Evolutionary conservation across 2,329 filamentous ascomycete genomes (phyloP).

Genomic region (Ophiocordyceps camponoti-saundersi): DNA sequence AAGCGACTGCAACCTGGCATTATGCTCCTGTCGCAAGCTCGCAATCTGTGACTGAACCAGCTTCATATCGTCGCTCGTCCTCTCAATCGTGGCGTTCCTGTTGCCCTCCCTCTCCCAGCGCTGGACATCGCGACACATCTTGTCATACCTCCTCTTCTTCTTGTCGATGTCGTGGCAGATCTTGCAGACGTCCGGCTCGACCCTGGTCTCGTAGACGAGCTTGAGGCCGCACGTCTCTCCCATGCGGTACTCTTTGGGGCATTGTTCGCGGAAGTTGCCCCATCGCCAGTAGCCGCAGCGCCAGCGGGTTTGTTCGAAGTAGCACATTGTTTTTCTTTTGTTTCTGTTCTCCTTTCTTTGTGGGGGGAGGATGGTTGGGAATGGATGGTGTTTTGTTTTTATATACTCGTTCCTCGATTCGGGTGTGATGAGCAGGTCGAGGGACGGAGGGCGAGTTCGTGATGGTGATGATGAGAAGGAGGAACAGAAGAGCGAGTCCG

Average conservation of each 20-base stretch:
- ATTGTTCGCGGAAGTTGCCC: slow-evolving; percentile 84
- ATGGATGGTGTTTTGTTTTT: too few relatives aligned
- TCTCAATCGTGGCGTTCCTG: slow-evolving; percentile 54
- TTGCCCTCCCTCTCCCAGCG: slow-evolving; percentile 68
- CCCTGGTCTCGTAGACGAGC: slow-evolving; percentile 60
- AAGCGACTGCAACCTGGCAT: slow-evolving; percentile 16
- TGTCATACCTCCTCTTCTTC: slow-evolving; percentile 58
- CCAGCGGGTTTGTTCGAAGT: slow-evolving; percentile 83
- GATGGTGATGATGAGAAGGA: too few relatives aligned
- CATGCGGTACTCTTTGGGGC: slow-evolving; percentile 85
- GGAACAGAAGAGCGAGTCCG: too few relatives aligned
- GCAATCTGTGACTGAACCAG: slow-evolving; percentile 45
- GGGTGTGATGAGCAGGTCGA: too few relatives aligned
- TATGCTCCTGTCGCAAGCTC: slow-evolving; percentile 25
- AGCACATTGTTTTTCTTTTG: slow-evolving; percentile 53
- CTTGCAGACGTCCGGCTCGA: slow-evolving; percentile 52
- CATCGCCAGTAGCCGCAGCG: slow-evolving; percentile 84
- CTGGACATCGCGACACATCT: slow-evolving; percentile 57
- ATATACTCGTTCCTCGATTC: too few relatives aligned
- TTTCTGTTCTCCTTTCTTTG: too few relatives aligned
- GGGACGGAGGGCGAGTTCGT: too few relatives aligned
- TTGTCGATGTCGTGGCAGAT: slow-evolving; percentile 80
- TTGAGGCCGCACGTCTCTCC: slow-evolving; percentile 94
- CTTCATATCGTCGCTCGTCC: slow-evolving; percentile 51
- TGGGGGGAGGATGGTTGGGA: too few relatives aligned